phyloP scores from a whole-genome alignment of 2,329 filamentous ascomycete genomes.

The Claviceps sp. region DNA sequence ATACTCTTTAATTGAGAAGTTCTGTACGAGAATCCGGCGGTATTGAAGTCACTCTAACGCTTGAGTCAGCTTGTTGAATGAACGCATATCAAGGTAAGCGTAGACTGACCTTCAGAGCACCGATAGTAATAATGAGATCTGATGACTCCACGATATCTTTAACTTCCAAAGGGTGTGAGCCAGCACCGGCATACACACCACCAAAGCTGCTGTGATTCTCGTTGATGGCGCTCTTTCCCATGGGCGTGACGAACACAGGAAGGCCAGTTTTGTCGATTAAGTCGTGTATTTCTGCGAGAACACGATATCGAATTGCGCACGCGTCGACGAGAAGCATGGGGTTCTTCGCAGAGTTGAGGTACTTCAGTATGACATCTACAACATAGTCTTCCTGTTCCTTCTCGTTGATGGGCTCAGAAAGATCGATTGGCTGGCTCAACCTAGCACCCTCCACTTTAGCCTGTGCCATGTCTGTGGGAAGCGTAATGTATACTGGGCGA shows the following conservation, averaged over 20 bases:
- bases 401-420: slow-evolving; percentile 52
- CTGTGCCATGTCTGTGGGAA: slow-evolving; percentile 70
- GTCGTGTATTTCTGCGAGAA: slow-evolving; percentile 57
- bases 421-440: slow-evolving; percentile 56
- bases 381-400: slow-evolving; percentile 64
- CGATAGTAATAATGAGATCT: slow-evolving; percentile 59
- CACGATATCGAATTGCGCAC: slow-evolving; percentile 65
- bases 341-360: slow-evolving; percentile 57
- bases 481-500: slow-evolving; percentile 69
- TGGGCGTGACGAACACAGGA: slow-evolving; percentile 77
- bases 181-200: slow-evolving; percentile 74
- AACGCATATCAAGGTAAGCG: neutral
- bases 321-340: slow-evolving; percentile 75
- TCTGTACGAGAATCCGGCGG: slow-evolving; percentile 68
- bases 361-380: slow-evolving; percentile 64
- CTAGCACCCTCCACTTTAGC: slow-evolving; percentile 63
- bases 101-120: slow-evolving; percentile 37
- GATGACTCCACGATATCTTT: slow-evolving; percentile 51
- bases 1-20: slow-evolving; percentile 67
- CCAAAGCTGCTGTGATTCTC: slow-evolving; percentile 65
- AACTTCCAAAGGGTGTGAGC: slow-evolving; percentile 51
- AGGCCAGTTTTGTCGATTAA: slow-evolving; percentile 61
- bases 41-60: slow-evolving; percentile 62
- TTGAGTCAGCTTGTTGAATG: neutral
- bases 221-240: slow-evolving; percentile 77